These are phyloP conservation scores for Forsythia suspensa DNA, from an alignment of 257 asterid genomes.

Conservation along the genomic window DNA sequence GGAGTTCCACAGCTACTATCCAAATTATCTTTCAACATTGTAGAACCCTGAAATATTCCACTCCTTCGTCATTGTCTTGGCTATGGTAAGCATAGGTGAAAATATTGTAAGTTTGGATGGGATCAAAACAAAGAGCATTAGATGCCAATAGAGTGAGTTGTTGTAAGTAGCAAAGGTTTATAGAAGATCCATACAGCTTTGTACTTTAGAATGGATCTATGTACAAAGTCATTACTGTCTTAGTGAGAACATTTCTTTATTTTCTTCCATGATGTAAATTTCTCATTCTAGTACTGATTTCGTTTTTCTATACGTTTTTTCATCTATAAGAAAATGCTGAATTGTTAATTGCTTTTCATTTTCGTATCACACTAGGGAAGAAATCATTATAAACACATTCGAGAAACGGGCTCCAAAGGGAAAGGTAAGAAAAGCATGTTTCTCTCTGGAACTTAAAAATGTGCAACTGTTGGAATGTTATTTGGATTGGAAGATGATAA, in stretches of 20 bases:
- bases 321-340: background rate
- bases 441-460: no score
- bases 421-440: no score
- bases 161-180: background rate
- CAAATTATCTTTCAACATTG: conserved; percentile 62
- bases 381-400: no score
- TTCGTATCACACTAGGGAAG: no score
- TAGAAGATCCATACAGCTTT: background rate
- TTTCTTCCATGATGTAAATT: background rate
- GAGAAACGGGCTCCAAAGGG: no score
- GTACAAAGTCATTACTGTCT: background rate
- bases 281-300: background rate
- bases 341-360: no score
- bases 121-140: background rate
- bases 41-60: conserved; percentile 31
- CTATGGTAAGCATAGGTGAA: conserved; percentile 5
- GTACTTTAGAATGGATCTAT: background rate
- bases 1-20: conserved; percentile 84
- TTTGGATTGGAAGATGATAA: no score
- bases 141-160: background rate
- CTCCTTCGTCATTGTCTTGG: background rate
- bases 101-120: background rate
- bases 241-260: background rate
- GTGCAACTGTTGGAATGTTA: no score
- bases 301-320: background rate